Evolutionary conservation across 1,284 basidiomycete species (phyloP), one percentile per base, ranked within the genome.

Genomic region (Inonotus hispidus): DNA sequence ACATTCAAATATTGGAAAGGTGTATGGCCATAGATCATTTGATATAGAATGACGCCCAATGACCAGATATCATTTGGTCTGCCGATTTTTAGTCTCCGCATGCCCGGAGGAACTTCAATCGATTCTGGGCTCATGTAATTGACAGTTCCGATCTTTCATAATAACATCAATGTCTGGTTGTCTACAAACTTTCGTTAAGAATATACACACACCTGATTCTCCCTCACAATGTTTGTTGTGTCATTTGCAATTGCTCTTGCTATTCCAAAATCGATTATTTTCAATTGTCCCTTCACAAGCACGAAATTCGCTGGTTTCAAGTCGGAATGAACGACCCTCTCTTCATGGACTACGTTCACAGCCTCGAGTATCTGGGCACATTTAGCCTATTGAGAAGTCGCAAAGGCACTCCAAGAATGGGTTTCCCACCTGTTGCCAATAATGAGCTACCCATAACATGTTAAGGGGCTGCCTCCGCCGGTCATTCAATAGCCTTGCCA

Each of bases 111-210:
- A 13, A 88, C 75, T 70, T 93, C 90, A 61, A 95, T 93, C 7
- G 93, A 92, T 72, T 97, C 94, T 0, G 94, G 94, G 37, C 91
- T 93, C 94, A 97, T 97, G 70, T 95, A 97, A 71, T 97, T 96
- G 39, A 95, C 89, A 0, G 93, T 95, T 1, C 94, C 94, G 66
- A 97, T 88, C 88, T 93, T 66, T 58, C 16, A 19, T 4, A 39
- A 10, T 25, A 7, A 2, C 23, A 37, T 39, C 25, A 37, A 16
- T 50, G 19, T 52, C 13, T 35, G 23, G 46, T 8, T 32, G 32
- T 3, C 32, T 8, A 32, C 32, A 32, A 19, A 35, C 16, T 52
- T 35, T 27, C 27, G 35, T 53, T 21, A 41, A 21, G 16, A 43
- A 21, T 39, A 64, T 53, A 55, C 45, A 64, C 71, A 38, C 67